Conservation (phyloP, 257 asterid species). For the Plectranthus barbatus region DNA sequence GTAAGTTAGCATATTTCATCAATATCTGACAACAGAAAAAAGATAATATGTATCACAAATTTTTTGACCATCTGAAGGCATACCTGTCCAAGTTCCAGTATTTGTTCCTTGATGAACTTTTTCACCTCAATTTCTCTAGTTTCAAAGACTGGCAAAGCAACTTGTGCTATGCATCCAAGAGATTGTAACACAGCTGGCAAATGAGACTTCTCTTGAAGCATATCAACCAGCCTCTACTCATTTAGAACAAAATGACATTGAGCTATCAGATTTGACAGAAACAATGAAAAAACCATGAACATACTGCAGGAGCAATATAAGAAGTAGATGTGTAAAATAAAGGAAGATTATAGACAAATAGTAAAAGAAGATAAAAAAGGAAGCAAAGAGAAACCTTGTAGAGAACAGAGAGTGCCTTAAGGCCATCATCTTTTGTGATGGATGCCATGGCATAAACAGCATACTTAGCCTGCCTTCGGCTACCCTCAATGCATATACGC, state of each 20-base stretch:
- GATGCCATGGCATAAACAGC: constrained; percentile 92
- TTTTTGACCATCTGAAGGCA: constrained; percentile 18
- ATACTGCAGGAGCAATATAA: not conserved
- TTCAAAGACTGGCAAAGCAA: constrained; percentile 90
- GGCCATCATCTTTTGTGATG: constrained; percentile 87
- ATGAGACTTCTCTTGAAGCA: constrained; percentile 82
- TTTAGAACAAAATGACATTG: not conserved
- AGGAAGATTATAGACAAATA: not conserved
- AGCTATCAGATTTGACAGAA: constrained; percentile 2
- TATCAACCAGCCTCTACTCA: constrained; percentile 75
- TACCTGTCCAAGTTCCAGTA: constrained; percentile 64
- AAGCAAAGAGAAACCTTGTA: constrained; percentile 59
- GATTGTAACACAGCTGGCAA: constrained; percentile 91
- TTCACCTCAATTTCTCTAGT: constrained; percentile 84
- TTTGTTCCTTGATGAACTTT: constrained; percentile 58
- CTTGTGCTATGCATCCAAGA: constrained; percentile 89
- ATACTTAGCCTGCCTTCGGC: constrained; percentile 91
- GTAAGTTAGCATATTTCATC: constrained; percentile 21
- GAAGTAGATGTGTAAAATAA: not conserved
- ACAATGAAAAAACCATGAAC: constrained; percentile 6
- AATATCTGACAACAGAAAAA: not conserved
- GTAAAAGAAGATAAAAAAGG: not conserved
- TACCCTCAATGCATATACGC: constrained; percentile 90
- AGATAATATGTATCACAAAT: not conserved
- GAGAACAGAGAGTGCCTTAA: constrained; percentile 87